phyloP scores from a whole-genome alignment of 768 basidiomycete genomes.

The Phaeotremella skinneri region DNA sequence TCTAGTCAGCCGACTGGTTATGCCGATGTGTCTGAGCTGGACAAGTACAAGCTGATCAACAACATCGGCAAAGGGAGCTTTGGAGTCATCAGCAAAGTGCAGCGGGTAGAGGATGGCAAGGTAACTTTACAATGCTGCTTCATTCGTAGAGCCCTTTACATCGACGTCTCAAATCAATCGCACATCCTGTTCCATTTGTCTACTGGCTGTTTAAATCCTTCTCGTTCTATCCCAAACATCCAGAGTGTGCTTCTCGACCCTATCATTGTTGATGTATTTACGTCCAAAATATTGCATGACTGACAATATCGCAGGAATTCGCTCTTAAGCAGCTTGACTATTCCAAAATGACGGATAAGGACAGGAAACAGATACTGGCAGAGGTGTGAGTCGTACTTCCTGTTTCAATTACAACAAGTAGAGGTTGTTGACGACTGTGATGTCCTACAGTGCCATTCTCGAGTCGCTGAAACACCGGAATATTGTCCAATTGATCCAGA shows the following conservation, averaged over 20 bases:
- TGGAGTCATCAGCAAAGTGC: conserved; percentile 94
- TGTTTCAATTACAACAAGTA: not conserved
- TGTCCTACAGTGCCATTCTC: conserved; percentile 75
- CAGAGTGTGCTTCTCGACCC: no score
- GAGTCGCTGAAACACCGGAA: conserved; percentile 93
- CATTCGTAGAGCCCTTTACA: no score
- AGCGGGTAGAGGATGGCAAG: conserved; percentile 74
- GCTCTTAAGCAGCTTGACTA: conserved; percentile 97
- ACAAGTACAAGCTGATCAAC: conserved; percentile 80
- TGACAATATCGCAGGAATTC: conserved; percentile 58
- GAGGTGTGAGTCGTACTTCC: conserved; percentile 99
- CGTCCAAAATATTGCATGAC: not conserved
- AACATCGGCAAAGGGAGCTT: conserved; percentile 96
- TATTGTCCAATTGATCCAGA: conserved; percentile 65
- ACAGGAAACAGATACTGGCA: conserved; percentile 92
- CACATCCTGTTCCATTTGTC: no score
- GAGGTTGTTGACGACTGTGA: not conserved
- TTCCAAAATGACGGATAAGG: conserved; percentile 91
- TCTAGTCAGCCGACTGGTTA: conserved; percentile 19
- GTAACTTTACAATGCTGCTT: conserved; percentile 57
- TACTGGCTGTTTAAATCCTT: no score
- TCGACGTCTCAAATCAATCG: no score
- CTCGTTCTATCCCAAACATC: no score
- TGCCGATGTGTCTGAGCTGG: conserved; percentile 55
- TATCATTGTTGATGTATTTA: not conserved